Evolutionary conservation across 352 stramenopile species (phyloP).

Genomic region (Thalassiosira hispida): DNA sequence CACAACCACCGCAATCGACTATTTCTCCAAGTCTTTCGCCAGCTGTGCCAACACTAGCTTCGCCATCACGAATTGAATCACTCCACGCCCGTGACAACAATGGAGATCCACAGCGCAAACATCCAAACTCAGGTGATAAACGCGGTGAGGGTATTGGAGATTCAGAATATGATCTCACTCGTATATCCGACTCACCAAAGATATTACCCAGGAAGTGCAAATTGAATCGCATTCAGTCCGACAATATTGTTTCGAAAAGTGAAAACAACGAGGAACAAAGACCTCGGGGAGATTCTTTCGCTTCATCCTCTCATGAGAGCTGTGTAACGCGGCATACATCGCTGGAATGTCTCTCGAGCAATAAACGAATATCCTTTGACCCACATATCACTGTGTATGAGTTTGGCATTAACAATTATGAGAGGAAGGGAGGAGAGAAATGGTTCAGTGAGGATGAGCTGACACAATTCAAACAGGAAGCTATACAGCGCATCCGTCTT

Average conservation of each 20-base stretch:
- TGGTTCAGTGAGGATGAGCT: conserved; percentile 73
- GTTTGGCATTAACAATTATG: conserved; percentile 20
- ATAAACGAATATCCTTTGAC: conserved; percentile 47
- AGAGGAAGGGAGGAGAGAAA: conserved; percentile 37
- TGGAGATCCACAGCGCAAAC: background rate
- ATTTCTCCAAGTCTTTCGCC: background rate
- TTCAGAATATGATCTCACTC: conserved; percentile 28
- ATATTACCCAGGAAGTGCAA: background rate
- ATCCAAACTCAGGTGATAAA: background rate
- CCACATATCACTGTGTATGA: conserved; percentile 54
- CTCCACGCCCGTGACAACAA: conserved; percentile 9
- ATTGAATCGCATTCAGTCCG: conserved; percentile 36
- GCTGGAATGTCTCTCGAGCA: conserved; percentile 38
- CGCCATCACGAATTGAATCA: conserved; percentile 39
- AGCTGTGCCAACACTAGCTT: conserved; percentile 33
- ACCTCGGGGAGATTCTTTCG: conserved; percentile 6
- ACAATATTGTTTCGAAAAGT: conserved; percentile 34
- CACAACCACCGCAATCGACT: background rate
- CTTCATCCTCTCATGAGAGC: background rate
- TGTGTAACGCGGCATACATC: conserved; percentile 31
- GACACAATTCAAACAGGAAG: conserved; percentile 60
- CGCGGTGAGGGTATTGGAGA: conserved; percentile 17
- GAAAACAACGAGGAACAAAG: conserved; percentile 11
- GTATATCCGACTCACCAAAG: conserved; percentile 32
- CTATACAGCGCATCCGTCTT: conserved; percentile 56